phyloP scores from a whole-genome alignment of 805 yeast genomes.

The Dipodascus albidus region DNA sequence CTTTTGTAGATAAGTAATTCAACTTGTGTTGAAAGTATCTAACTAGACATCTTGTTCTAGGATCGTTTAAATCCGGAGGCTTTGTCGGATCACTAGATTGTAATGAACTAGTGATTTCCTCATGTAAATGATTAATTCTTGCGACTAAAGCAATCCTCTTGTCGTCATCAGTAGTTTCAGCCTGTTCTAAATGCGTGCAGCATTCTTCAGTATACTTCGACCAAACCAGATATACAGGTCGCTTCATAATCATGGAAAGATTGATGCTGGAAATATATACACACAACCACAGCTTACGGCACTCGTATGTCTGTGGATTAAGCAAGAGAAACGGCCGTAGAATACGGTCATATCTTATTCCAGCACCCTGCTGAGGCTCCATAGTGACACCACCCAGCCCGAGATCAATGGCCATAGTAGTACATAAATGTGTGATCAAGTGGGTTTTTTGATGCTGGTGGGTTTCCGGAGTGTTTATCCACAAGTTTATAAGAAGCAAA shows the following conservation, averaged over 20 bases:
- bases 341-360: constrained; percentile 18
- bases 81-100: background rate
- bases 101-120: background rate
- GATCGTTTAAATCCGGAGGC: constrained; percentile 2
- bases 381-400: constrained; percentile 46
- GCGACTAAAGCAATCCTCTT: background rate
- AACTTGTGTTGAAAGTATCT: constrained; percentile 1
- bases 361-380: background rate
- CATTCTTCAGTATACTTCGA: constrained; percentile 2
- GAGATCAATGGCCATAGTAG: constrained; percentile 60
- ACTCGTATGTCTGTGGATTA: constrained; percentile 34
- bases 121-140: background rate
- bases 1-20: background rate
- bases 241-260: background rate
- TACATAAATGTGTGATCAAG: constrained; percentile 51
- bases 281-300: constrained; percentile 41
- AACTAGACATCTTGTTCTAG: background rate
- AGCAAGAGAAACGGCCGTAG: constrained; percentile 30
- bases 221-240: background rate
- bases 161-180: background rate
- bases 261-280: constrained; percentile 38
- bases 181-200: background rate
- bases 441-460: constrained; percentile 73
- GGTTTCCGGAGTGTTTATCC: constrained; percentile 80
- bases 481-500: constrained; percentile 47